phyloP scores from a whole-genome alignment of 2,329 filamentous ascomycete species.

The Akanthomyces uredinophilus region DNA sequence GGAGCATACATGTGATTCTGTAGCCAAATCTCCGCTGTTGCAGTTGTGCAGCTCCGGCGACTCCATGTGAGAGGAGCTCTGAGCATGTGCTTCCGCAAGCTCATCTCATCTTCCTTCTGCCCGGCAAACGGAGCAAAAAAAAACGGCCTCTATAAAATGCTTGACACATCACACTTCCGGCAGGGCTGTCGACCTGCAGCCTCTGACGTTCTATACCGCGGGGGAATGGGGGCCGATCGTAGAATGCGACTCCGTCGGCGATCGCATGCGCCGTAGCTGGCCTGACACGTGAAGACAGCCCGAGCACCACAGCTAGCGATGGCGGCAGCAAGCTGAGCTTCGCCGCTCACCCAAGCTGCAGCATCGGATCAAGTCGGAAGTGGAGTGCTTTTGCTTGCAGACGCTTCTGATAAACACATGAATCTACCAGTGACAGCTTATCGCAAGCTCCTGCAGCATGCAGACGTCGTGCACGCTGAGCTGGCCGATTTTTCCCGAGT shows the following conservation, averaged over 20 bases:
- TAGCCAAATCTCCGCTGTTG: not conserved
- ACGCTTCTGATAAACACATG: not conserved
- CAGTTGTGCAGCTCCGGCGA: not conserved
- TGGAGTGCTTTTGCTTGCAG: not conserved
- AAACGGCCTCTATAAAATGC: not conserved
- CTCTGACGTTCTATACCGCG: not conserved
- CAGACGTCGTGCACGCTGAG: not conserved
- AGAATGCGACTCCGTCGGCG: not conserved
- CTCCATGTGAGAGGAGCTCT: not conserved
- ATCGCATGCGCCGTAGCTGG: not conserved
- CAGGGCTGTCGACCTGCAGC: not conserved
- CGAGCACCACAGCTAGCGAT: not conserved
- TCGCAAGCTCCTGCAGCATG: not conserved
- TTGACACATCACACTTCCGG: not conserved
- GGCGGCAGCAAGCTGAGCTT: not conserved
- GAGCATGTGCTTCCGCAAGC: not conserved
- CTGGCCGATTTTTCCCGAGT: constrained; percentile 1
- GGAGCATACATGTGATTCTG: not conserved
- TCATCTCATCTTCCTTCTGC: not conserved
- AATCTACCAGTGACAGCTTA: not conserved
- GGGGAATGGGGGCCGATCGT: not conserved
- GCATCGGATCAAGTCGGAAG: constrained; percentile 10
- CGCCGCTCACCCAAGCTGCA: not conserved
- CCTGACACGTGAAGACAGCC: constrained; percentile 6
- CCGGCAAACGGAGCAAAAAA: not conserved